phyloP scores from a whole-genome alignment of 495 filamentous ascomycete species.

The Diplogelasinospora grovesii region DNA sequence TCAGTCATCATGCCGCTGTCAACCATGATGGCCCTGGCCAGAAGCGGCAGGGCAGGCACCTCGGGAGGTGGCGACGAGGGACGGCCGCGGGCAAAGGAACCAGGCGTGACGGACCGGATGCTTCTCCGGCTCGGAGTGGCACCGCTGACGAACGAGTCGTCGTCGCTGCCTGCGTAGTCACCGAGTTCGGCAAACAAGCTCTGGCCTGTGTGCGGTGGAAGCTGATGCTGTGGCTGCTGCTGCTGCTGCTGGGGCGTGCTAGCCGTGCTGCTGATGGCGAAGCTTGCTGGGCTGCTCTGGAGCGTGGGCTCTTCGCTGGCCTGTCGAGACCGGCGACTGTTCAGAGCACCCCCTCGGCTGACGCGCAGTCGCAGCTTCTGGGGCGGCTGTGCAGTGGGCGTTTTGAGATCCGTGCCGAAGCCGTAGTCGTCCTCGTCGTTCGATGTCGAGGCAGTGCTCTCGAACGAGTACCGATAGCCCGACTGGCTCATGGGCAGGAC shows the following conservation, averaged over 20 bases:
- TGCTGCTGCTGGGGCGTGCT: slow-evolving; percentile 43
- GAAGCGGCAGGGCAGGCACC: slow-evolving; percentile 47
- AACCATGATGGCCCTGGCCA: slow-evolving; percentile 59
- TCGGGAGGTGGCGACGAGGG: slow-evolving; percentile 47
- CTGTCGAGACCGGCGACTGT: slow-evolving; percentile 55
- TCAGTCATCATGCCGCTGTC: slow-evolving; percentile 90
- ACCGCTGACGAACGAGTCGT: slow-evolving; percentile 43
- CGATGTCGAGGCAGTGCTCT: slow-evolving; percentile 86
- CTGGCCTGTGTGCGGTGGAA: no score
- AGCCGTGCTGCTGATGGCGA: slow-evolving; percentile 41
- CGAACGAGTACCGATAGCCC: slow-evolving; percentile 58
- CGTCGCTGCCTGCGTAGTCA: slow-evolving; percentile 60
- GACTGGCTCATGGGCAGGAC: slow-evolving; percentile 22
- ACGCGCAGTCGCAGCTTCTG: slow-evolving; percentile 66
- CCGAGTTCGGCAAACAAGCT: slow-evolving; percentile 88
- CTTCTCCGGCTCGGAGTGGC: slow-evolving; percentile 40
- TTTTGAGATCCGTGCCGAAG: slow-evolving; percentile 39
- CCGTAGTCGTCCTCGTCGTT: slow-evolving; percentile 65
- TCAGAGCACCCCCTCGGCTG: slow-evolving; percentile 52
- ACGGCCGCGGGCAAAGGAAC: slow-evolving; percentile 22
- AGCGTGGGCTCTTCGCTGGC: slow-evolving; percentile 55
- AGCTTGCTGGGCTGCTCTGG: slow-evolving; percentile 49
- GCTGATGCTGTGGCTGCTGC: background rate
- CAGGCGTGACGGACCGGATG: slow-evolving; percentile 37
- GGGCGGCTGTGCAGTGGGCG: slow-evolving; percentile 52